Percentiles rank a stretch among this genome's conserved stretches.
Evolutionary conservation across 768 basidiomycete species (phyloP).

Genomic region (Daedaleopsis nitida): DNA sequence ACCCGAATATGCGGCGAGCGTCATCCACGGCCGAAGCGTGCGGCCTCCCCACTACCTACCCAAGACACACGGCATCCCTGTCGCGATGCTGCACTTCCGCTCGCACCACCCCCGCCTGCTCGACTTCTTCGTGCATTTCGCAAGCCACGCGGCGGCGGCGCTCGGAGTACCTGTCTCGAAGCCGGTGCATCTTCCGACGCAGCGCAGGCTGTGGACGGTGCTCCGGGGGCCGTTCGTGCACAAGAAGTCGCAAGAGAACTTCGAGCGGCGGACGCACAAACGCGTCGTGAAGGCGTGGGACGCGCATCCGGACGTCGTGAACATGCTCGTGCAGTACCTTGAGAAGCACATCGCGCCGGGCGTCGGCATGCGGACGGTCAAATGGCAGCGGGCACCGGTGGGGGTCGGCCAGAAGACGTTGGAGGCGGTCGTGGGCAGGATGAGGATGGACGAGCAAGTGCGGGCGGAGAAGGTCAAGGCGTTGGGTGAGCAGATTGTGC

Average conservation of each 20-base stretch:
- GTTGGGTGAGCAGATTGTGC: constrained; percentile 42
- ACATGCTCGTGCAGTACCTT: constrained; percentile 81
- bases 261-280: constrained; percentile 81
- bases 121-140: constrained; percentile 82
- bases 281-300: constrained; percentile 91
- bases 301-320: constrained; percentile 74
- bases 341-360: constrained; percentile 76
- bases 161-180: constrained; percentile 79
- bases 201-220: constrained; percentile 85
- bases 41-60: constrained; percentile 58
- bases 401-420: constrained; percentile 48
- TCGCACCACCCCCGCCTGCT: constrained; percentile 70
- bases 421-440: constrained; percentile 36
- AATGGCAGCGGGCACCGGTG: constrained; percentile 69
- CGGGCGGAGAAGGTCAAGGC: constrained; percentile 32
- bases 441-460: constrained; percentile 34
- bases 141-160: constrained; percentile 79
- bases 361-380: constrained; percentile 82
- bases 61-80: constrained; percentile 69
- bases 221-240: constrained; percentile 83
- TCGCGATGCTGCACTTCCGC: constrained; percentile 81
- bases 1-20: constrained; percentile 48
- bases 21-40: constrained; percentile 64
- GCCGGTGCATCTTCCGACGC: constrained; percentile 66
- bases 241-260: constrained; percentile 96